phyloP scores from a whole-genome alignment of 75 land plant species.

The Chamaecyparis obtusa region DNA sequence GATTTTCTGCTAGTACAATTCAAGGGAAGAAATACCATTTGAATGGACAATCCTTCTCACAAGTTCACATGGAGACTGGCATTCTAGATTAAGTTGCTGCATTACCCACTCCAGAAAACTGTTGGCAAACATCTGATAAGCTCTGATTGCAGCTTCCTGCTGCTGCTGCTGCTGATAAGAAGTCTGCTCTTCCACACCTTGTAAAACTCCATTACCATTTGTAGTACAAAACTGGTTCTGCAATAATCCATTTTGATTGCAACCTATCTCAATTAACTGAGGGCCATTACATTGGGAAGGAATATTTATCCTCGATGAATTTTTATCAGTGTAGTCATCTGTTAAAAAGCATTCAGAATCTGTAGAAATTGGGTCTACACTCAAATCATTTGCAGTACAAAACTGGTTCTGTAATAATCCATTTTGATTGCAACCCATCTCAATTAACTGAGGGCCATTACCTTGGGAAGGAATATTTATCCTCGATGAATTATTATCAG shows the following conservation, averaged over 20 bases:
- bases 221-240: background rate
- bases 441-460: background rate
- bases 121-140: constrained; percentile 13
- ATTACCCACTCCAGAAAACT: constrained; percentile 27
- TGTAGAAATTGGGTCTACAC: background rate
- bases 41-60: constrained; percentile 33
- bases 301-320: background rate
- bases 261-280: background rate
- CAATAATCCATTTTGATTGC: background rate
- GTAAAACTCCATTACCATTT: background rate
- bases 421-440: background rate
- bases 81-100: constrained; percentile 24
- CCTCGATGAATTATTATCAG: background rate
- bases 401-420: background rate
- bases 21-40: constrained; percentile 21
- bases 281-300: background rate
- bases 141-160: background rate
- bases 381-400: background rate
- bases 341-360: background rate
- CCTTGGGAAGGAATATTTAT: background rate
- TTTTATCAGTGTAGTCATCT: background rate
- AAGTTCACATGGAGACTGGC: constrained; percentile 37
- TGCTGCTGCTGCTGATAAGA: background rate
- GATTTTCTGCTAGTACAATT: background rate
- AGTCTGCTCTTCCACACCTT: background rate